These are phyloP conservation scores for Balamuthia mandrillaris DNA, from an alignment of 208 protist genomes.

Conservation along the genomic window DNA sequence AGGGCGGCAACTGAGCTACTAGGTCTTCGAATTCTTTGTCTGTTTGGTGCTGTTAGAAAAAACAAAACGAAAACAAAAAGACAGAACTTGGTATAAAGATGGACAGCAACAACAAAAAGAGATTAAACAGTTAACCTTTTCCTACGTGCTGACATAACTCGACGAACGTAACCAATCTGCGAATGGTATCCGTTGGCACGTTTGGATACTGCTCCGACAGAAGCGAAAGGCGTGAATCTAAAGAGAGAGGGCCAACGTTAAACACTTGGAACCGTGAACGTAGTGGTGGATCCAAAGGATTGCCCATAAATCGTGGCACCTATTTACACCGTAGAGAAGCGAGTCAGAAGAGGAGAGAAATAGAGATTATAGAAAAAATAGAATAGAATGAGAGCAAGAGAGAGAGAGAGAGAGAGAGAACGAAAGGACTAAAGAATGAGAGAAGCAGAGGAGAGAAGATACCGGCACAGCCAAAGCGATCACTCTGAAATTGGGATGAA, in stretches of 20 bases:
- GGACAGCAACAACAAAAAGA: background rate
- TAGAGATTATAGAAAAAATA: no score
- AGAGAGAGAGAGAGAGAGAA: background rate
- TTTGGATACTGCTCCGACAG: no score
- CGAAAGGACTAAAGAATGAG: background rate
- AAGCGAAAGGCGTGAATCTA: background rate
- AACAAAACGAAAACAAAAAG: background rate
- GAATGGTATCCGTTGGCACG: no score
- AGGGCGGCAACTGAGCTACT: no score
- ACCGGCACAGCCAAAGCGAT: conserved; percentile 90
- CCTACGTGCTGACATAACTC: no score
- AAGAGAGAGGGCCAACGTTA: background rate
- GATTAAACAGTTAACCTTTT: no score
- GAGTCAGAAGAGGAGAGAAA: no score
- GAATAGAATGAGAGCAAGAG: background rate
- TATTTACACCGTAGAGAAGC: no score
- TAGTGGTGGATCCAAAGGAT: conserved; percentile 71
- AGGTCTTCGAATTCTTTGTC: no score
- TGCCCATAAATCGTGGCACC: conserved; percentile 56
- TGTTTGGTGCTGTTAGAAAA: background rate
- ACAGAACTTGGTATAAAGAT: no score
- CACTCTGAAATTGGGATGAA: conserved; percentile 86
- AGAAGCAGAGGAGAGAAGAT: conserved; percentile 56
- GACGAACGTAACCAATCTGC: no score
- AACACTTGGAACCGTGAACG: conserved; percentile 72